Evolutionary conservation across 768 basidiomycete genomes (phyloP), one percentile per base, ranked within the genome.

Genomic region (Kwoniella dendrophila): DNA sequence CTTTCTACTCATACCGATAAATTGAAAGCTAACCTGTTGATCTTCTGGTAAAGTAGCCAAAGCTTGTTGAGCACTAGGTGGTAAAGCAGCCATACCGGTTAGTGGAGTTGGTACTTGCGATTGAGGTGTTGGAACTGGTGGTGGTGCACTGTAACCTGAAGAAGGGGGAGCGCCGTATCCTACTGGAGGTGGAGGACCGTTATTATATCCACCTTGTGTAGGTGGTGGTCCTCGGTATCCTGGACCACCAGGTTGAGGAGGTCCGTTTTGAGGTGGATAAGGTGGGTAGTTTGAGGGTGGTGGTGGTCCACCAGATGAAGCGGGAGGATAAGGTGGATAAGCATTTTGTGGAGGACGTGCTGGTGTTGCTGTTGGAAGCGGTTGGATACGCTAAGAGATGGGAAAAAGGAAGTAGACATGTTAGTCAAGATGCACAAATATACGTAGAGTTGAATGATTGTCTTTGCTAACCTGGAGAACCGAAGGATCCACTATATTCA

Each of bases 401-500:
- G 14, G 48, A 2, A 5, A 11, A 11, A 26, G 20, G 11, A 4
- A 0, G 1, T 41, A 16, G 41, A 14, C 27, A 26, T 22, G 43
- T 10, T n/a, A 5, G 20, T 6, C 43, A 44, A 12, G 5, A n/a
- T 44, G 45, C 4, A 38, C 6, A 26, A 24, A 5, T n/a, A n/a
- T n/a, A n/a, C n/a, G n/a, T n/a, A n/a, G n/a, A 50, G 10, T 30
- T 12, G 41, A 44, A 54, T 11, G 14, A 38, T 20, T 4, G 4
- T 32, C 3, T 6, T 56, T 8, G 62, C 78, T 83, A 67, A 90
- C 88, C 73, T 90, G 86, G 2, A 99, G 82, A 49, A 96, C 86
- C 4, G 86, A 85, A 2, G 90, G 85, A 67, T 97, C 93, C 40
- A 98, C 90, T 18, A 98, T 90, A 71, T 93, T 90, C 84, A 94